Conservation (phyloP, 2,329 filamentous ascomycete genomes). For the Paraphoma chrysanthemicola region DNA sequence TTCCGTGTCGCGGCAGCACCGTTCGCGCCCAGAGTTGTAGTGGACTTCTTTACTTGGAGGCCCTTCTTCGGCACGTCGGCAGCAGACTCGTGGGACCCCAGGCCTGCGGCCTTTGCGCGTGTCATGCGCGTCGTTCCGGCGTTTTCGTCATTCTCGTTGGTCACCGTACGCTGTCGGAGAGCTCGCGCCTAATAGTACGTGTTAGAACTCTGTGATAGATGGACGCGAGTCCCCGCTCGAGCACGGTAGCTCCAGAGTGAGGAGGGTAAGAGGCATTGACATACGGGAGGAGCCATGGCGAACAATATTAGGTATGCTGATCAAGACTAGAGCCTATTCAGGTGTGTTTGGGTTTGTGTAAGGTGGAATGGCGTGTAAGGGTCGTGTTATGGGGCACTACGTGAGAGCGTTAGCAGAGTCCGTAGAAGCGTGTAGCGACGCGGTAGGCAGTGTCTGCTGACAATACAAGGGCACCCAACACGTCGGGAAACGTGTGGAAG, state of each 20-base stretch:
- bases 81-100: conserved; percentile 56
- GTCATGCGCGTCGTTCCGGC: conserved; percentile 80
- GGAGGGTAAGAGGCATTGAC: conserved; percentile 34
- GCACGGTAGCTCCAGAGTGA: background rate
- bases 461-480: conserved; percentile 30
- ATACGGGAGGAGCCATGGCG: conserved; percentile 65
- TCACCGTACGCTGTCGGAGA: conserved; percentile 75
- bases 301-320: conserved; percentile 47
- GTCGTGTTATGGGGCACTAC: conserved; percentile 49
- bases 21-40: conserved; percentile 41
- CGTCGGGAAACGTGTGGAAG: conserved; percentile 23
- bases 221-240: background rate
- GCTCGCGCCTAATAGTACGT: conserved; percentile 66
- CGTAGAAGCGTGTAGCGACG: conserved; percentile 16
- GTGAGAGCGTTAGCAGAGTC: conserved; percentile 34
- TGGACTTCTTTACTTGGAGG: conserved; percentile 53
- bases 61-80: conserved; percentile 66
- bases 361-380: conserved; percentile 33
- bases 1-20: conserved; percentile 64
- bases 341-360: conserved; percentile 29
- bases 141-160: conserved; percentile 97
- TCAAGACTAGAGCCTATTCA: conserved; percentile 36
- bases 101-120: conserved; percentile 81
- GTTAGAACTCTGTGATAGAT: conserved; percentile 48
- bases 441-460: conserved; percentile 25